phyloP scores from a whole-genome alignment of 2,329 filamentous ascomycete genomes.

The Talaromyces piceae region DNA sequence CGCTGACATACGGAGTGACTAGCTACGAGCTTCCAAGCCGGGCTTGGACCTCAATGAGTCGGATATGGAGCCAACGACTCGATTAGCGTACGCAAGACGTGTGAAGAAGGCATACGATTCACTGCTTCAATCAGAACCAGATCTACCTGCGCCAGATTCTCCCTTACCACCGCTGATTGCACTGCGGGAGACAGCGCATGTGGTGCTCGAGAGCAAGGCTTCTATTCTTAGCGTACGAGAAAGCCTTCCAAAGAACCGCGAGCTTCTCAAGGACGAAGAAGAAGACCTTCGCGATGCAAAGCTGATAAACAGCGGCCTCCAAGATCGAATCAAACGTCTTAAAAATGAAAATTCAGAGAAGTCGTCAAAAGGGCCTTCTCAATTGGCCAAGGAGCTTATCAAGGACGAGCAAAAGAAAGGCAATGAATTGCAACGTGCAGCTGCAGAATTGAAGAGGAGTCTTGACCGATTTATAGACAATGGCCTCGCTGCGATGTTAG shows the following conservation, averaged over 20 bases:
- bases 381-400: constrained; percentile 58
- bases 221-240: constrained; percentile 44
- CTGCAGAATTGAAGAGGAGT: constrained; percentile 52
- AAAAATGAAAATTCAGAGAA: constrained; percentile 50
- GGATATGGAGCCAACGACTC: constrained; percentile 21
- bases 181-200: constrained; percentile 58
- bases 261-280: constrained; percentile 39
- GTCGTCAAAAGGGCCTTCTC: constrained; percentile 51
- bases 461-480: constrained; percentile 65
- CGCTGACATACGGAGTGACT: constrained; percentile 14
- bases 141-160: constrained; percentile 60
- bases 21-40: constrained; percentile 28
- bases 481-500: constrained; percentile 65
- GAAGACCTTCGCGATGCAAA: constrained; percentile 41
- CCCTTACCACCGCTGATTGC: constrained; percentile 65
- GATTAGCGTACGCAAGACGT: constrained; percentile 41
- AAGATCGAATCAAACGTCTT: constrained; percentile 53
- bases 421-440: constrained; percentile 53
- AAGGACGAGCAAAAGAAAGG: constrained; percentile 54
- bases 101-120: constrained; percentile 61
- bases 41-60: constrained; percentile 23
- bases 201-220: constrained; percentile 56
- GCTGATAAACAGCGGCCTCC: constrained; percentile 41
- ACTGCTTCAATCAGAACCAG: constrained; percentile 54
- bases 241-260: constrained; percentile 32